Evolutionary conservation across 805 yeast genomes (phyloP), one percentile per base, ranked within the genome.

Genomic region (Wickerhamiella alocasiicola): DNA sequence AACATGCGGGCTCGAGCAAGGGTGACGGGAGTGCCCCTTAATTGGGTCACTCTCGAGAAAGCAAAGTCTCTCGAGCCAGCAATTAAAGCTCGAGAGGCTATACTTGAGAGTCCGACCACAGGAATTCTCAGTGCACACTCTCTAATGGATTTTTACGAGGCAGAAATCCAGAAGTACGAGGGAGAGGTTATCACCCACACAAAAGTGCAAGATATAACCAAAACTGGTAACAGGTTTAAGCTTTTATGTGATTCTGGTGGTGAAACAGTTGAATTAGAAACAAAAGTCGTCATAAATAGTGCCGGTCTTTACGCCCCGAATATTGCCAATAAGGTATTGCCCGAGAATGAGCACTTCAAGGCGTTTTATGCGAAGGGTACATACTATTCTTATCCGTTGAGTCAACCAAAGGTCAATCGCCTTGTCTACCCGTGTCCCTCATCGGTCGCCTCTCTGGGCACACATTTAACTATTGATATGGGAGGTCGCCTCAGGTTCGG

Each of bases 101-200:
- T 76, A 1, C 62, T 85, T 31, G 68, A 67, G 44, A 80, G 93
- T 6, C 91, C 94, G 1, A 67, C 85, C 0, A 79, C 95, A 0
- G 95, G 96, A 0, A 87, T 85, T 15, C 59, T 84, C 1, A 76
- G 83, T 11, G 84, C 93, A 0, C 95, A 87, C 57, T 76, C 81
- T 5, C 64, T 80, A 42, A 72, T 80, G 71, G 67, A 67, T 23
- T 82, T 67, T 55, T 62, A 71, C 36, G 67, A 70, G 39, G 67
- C 78, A 0, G 57, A 59, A 13, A 65, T 79, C 35, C 81, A 78
- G 44, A 62, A 64, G 21, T 55, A 68, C 39, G 75, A 66, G 2
- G 94, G 84, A 3, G 83, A 79, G 12, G 47, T 78, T 4, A 81
- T 80, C 0, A 51, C 74, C 3, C 74, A 73, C 12, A 74, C 94